Conservation (phyloP, 1,139 yeast genomes). For the Suhomyces guaymorum region DNA sequence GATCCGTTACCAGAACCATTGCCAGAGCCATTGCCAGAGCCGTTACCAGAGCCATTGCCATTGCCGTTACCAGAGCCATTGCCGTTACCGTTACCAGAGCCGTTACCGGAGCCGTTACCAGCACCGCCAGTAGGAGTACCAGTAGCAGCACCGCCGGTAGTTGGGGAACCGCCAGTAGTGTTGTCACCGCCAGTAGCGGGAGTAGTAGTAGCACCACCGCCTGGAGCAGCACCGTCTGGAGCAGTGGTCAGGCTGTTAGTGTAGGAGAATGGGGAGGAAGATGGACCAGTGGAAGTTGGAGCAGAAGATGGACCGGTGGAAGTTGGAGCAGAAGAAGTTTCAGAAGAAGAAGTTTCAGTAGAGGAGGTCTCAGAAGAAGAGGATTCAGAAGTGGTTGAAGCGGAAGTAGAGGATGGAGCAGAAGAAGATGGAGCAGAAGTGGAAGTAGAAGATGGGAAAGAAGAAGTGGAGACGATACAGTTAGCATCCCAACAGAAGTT, state of each 20-base stretch:
- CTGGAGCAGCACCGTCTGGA: too few relatives aligned
- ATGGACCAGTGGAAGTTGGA: constrained; percentile 4
- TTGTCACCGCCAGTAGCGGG: too few relatives aligned
- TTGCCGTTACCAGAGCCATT: too few relatives aligned
- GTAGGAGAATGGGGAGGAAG: neutral
- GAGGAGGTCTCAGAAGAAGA: constrained; percentile 5
- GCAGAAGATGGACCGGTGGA: constrained; percentile 7
- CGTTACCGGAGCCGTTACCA: too few relatives aligned
- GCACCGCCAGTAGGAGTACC: too few relatives aligned
- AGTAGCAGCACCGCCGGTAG: too few relatives aligned
- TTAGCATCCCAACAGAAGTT: constrained; percentile 31
- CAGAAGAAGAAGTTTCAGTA: neutral
- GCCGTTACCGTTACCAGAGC: too few relatives aligned
- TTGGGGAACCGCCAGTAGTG: too few relatives aligned
- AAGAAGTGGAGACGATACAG: constrained; percentile 13
- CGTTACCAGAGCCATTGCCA: too few relatives aligned
- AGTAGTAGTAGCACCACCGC: neutral
- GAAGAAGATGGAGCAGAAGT: constrained; percentile 10
- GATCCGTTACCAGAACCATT: too few relatives aligned
- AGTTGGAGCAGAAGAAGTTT: constrained; percentile 2
- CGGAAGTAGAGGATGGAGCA: constrained; percentile 6
- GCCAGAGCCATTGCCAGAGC: too few relatives aligned
- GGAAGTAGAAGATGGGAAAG: constrained; percentile 13
- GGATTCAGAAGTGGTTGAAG: constrained; percentile 7
- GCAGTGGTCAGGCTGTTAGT: too few relatives aligned